Base-by-base conservation (phyloP, 805 yeast species). In the Monosporozyma siamensis region DNA sequence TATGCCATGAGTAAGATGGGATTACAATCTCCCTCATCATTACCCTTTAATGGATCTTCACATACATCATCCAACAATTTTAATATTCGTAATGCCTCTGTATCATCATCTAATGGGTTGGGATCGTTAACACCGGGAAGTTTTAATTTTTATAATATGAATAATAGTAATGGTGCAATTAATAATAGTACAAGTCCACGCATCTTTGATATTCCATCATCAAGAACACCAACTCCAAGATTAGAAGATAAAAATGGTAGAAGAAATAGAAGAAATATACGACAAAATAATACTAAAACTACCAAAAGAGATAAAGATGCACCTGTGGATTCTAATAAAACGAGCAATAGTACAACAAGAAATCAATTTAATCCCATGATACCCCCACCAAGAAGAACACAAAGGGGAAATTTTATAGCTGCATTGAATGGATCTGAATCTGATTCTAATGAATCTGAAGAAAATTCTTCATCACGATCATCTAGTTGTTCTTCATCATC, bases 1-100 rank as follows among this genome's bases (percentile, higher is more conserved):
- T 69, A 70, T 47, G 71, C 66, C 1, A 51, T 56, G 54, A 47
- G 56, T 21, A 58, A 52, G 39, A 43, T 56, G 36, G 46, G 45
- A 3, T 18, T 42, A 23, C 44, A 36, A 15, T 31, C 40, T n/a
- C 39, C 25, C 7, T 40, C 43, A 7, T 34, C 43, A 12, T 25
- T 15, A 1, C 27, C 25, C 14, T 6, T 20, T 18, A 27, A 27
- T 18, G 27, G 36, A 15, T 25, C n/a, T n/a, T n/a, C 34, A 17
- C 18, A 34, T 34, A 10, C 22, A 24, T 35, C 38, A 18, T 29
- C 34, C 3, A 40, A 17, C 18, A 24, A 25, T 24, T 34, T 31
- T 7, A 40, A 25, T 34, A 24, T 14, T 15, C 27, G 41, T 12
- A 29, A 38, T 20, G 6, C 12, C 2, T 26, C 22, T 15, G 18